Percentiles rank a stretch among this genome's conserved stretches.
Evolutionary conservation across 805 yeast species (phyloP).

Genomic region (Hanseniaspora occidentalis): DNA sequence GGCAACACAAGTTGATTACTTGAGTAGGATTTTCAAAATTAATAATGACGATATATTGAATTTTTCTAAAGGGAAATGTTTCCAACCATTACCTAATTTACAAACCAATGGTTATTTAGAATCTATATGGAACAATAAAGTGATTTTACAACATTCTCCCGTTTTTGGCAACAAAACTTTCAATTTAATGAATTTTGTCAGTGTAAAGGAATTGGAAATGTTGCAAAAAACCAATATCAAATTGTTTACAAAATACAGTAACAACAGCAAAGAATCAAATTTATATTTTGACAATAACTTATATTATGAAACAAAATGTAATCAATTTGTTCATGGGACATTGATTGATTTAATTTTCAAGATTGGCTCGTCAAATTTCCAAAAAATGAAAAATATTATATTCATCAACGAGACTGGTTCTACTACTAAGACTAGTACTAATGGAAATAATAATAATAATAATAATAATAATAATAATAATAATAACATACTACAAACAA

Average conservation of each 20-base stretch:
- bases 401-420: too few species aligned
- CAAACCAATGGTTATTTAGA: conserved; percentile 2
- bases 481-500: too few species aligned
- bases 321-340: too few species aligned
- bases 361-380: too few species aligned
- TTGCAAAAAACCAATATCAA: conserved; percentile 16
- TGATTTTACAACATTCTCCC: background rate
- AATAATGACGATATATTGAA: background rate
- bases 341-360: too few species aligned
- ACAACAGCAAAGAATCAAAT: too few species aligned
- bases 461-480: too few species aligned
- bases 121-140: conserved; percentile 3
- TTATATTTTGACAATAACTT: too few species aligned
- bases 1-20: conserved; percentile 2
- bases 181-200: conserved; percentile 20
- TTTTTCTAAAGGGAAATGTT: background rate
- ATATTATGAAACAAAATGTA: too few species aligned
- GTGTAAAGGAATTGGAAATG: conserved; percentile 18
- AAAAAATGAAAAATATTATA: too few species aligned
- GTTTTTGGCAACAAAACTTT: background rate
- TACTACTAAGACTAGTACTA: too few species aligned
- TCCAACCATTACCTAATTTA: conserved; percentile 1
- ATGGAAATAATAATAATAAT: conserved; percentile 12
- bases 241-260: too few species aligned
- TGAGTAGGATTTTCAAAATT: conserved; percentile 1